phyloP scores from a whole-genome alignment of 2,329 filamentous ascomycete genomes.

The Cyanodermella asteris region DNA sequence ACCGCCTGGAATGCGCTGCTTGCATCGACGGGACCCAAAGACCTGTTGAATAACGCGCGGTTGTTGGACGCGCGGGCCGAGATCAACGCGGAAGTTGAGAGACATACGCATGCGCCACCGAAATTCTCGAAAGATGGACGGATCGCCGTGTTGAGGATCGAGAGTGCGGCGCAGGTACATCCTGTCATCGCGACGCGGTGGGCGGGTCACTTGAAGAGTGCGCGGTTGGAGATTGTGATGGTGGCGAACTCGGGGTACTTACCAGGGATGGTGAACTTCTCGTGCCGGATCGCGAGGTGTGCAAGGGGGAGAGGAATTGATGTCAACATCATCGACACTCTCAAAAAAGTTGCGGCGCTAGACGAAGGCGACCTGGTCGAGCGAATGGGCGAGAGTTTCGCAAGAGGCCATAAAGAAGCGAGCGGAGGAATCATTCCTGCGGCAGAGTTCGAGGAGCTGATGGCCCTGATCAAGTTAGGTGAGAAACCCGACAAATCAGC shows the following conservation, averaged over 20 bases:
- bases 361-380: slow-evolving; percentile 20
- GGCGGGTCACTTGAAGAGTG: slow-evolving; percentile 34
- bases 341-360: slow-evolving; percentile 28
- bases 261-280: slow-evolving; percentile 42
- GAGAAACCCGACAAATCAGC: slow-evolving; percentile 24
- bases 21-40: slow-evolving; percentile 26
- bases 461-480: slow-evolving; percentile 35
- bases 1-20: slow-evolving; percentile 39
- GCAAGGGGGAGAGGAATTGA: slow-evolving; percentile 31
- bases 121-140: slow-evolving; percentile 40
- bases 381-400: slow-evolving; percentile 40
- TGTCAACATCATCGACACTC: slow-evolving; percentile 39
- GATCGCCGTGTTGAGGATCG: slow-evolving; percentile 41
- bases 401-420: slow-evolving; percentile 44
- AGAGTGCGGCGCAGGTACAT: slow-evolving; percentile 39
- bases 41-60: slow-evolving; percentile 26
- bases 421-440: slow-evolving; percentile 40
- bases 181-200: slow-evolving; percentile 45
- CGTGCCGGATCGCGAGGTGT: slow-evolving; percentile 37
- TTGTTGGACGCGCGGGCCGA: slow-evolving; percentile 34
- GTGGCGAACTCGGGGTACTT: slow-evolving; percentile 47
- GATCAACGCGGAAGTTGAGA: slow-evolving; percentile 38
- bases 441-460: slow-evolving; percentile 43
- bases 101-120: slow-evolving; percentile 38
- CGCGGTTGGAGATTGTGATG: slow-evolving; percentile 39